A percentile compares a stretch with the other conserved stretches of the same genome.
phyloP scores from a whole-genome alignment of 164 flowering plant species.

The Stephania cephalantha region DNA sequence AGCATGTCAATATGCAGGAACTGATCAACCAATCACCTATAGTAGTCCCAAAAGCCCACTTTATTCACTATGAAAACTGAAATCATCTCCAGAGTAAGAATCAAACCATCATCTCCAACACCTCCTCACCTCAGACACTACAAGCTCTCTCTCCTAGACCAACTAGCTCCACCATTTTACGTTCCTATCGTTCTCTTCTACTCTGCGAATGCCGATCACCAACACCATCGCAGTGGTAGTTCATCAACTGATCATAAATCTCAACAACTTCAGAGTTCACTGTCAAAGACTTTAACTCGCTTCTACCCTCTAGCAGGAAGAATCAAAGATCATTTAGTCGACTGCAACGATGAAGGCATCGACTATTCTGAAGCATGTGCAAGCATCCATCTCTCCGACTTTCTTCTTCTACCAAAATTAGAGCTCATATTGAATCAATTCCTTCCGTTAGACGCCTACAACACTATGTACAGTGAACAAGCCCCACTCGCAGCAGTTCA shows the following conservation, averaged over 20 bases:
- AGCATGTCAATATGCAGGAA: not conserved
- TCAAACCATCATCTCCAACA: slow-evolving; percentile 25
- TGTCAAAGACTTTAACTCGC: not conserved
- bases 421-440: not conserved
- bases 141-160: slow-evolving; percentile 19
- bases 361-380: slow-evolving; percentile 5
- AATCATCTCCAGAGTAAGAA: slow-evolving; percentile 7
- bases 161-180: slow-evolving; percentile 5
- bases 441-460: slow-evolving; percentile 18
- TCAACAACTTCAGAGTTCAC: not conserved
- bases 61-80: slow-evolving; percentile 2
- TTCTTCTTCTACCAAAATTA: not conserved
- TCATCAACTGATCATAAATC: no score
- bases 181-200: slow-evolving; percentile 15
- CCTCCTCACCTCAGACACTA: slow-evolving; percentile 14
- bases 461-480: not conserved
- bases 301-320: slow-evolving; percentile 7
- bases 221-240: not conserved
- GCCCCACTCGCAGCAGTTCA: slow-evolving; percentile 21
- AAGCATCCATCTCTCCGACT: not conserved
- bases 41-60: not conserved
- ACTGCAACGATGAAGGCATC: slow-evolving; percentile 6
- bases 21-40: not conserved
- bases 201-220: not conserved
- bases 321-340: not conserved